Evolutionary conservation across 1,284 basidiomycete genomes (phyloP).

Genomic region (Trichosporon ovoides): DNA sequence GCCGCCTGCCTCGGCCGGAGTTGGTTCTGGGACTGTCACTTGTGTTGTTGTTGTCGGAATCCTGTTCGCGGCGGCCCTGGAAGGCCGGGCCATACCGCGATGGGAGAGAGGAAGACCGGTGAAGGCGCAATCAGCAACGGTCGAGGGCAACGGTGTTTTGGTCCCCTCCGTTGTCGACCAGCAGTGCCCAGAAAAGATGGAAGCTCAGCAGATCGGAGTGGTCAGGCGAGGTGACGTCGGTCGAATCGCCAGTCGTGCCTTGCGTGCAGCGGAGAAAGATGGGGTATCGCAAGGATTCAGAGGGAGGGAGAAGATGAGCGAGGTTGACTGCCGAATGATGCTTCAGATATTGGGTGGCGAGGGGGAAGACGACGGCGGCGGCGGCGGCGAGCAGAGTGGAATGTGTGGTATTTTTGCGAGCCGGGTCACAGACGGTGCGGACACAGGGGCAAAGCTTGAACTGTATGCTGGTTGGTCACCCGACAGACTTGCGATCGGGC

Average conservation of each 20-base stretch:
- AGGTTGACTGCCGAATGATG: background rate
- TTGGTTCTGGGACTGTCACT: background rate
- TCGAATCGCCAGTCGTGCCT: background rate
- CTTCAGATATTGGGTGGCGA: conserved; percentile 1
- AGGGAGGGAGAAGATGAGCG: background rate
- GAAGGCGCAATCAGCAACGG: background rate
- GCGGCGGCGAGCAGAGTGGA: conserved; percentile 1
- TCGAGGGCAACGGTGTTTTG: background rate
- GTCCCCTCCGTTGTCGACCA: conserved; percentile 1
- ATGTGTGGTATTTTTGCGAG: conserved; percentile 3
- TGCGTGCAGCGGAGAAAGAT: background rate
- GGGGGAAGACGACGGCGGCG: conserved; percentile 1
- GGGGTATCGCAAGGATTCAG: background rate
- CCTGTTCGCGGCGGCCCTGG: conserved; percentile 18
- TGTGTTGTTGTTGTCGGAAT: conserved; percentile 7
- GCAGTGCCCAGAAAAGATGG: background rate
- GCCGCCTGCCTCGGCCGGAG: background rate
- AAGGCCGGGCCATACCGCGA: conserved; percentile 23
- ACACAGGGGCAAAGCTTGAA: background rate
- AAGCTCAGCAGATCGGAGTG: background rate
- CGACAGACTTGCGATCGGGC: background rate
- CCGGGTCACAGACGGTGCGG: conserved; percentile 1
- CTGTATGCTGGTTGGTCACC: background rate
- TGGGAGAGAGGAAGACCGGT: background rate
- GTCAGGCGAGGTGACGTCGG: background rate